Conservation (phyloP, 2,329 filamentous ascomycete species). For the Penicillium brevicompactum region DNA sequence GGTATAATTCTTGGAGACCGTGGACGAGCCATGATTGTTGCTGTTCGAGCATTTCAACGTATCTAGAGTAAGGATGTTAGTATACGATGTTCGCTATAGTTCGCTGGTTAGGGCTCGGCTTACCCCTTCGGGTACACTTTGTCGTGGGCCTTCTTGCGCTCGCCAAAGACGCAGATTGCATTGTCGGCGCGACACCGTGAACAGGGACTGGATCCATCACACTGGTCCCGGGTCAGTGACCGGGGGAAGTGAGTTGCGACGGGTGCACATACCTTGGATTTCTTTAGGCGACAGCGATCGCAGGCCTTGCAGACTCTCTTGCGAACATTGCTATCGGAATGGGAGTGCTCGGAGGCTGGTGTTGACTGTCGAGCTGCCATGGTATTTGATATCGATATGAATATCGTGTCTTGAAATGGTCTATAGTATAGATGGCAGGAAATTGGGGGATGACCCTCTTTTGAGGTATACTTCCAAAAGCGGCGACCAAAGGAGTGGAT, state of each 20-base stretch:
- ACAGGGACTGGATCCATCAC: conserved; percentile 64
- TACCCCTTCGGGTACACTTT: conserved; percentile 71
- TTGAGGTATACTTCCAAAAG: conserved; percentile 26
- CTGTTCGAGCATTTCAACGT: conserved; percentile 68
- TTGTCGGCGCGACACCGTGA: conserved; percentile 65
- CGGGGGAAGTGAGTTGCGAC: conserved; percentile 12
- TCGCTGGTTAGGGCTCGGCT: conserved; percentile 24
- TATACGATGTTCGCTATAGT: not conserved
- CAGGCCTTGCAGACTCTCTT: conserved; percentile 69
- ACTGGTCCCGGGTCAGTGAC: conserved; percentile 42
- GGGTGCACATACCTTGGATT: conserved; percentile 59
- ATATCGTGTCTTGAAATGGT: not conserved
- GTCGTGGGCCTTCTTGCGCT: conserved; percentile 67
- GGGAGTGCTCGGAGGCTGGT: conserved; percentile 42
- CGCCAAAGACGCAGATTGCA: conserved; percentile 66
- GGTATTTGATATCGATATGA: conserved; percentile 17
- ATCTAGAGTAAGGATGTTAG: conserved; percentile 42
- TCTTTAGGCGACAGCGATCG: conserved; percentile 66
- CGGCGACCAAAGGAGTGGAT: conserved; percentile 18
- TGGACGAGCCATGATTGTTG: conserved; percentile 65
- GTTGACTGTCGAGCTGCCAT: conserved; percentile 45
- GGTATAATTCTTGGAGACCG: conserved; percentile 64
- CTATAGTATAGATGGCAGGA: not conserved
- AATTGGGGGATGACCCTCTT: conserved; percentile 3
- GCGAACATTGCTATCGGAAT: conserved; percentile 52